A percentile compares a stretch with the other conserved stretches of the same genome.
These are phyloP conservation scores for Nitzschia sp. DNA, from an alignment of 108 stramenopile species.

Conservation along the genomic window DNA sequence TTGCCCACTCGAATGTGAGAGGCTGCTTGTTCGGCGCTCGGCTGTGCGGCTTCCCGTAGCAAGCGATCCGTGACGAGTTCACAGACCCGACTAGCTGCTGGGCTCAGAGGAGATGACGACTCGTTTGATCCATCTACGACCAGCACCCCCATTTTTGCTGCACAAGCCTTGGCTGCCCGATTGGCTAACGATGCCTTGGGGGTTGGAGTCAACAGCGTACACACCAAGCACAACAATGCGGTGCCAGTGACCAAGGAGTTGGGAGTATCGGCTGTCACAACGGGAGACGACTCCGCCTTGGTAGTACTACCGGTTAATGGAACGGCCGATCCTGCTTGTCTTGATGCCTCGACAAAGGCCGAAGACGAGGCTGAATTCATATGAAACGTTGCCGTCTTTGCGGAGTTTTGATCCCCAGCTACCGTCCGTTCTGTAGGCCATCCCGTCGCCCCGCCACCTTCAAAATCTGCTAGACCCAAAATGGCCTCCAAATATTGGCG, in stretches of 20 bases:
- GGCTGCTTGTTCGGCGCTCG: not conserved
- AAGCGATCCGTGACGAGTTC: constrained; percentile 68
- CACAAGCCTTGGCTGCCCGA: constrained; percentile 78
- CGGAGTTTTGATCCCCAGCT: not conserved
- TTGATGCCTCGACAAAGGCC: constrained; percentile 35
- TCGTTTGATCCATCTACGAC: constrained; percentile 12
- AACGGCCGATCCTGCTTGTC: not conserved
- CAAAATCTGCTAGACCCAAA: constrained; percentile 73
- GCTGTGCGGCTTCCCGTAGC: constrained; percentile 52
- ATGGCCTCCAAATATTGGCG: constrained; percentile 80
- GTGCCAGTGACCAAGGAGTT: constrained; percentile 65
- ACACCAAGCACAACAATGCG: constrained; percentile 75
- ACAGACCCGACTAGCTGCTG: constrained; percentile 63
- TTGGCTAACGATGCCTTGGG: constrained; percentile 73
- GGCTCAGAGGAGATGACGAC: constrained; percentile 19
- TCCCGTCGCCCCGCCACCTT: constrained; percentile 49
- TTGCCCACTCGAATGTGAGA: not conserved
- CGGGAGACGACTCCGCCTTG: constrained; percentile 31
- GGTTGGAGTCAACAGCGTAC: constrained; percentile 52
- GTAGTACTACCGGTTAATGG: not conserved
- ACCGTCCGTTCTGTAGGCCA: constrained; percentile 43
- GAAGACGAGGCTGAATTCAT: constrained; percentile 8
- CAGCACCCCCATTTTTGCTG: constrained; percentile 63
- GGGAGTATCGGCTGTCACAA: constrained; percentile 41
- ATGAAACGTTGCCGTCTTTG: constrained; percentile 22